Evolutionary conservation across 1,284 basidiomycete species (phyloP), one percentile per base, ranked within the genome.

Genomic region (Irpex lacteus): DNA sequence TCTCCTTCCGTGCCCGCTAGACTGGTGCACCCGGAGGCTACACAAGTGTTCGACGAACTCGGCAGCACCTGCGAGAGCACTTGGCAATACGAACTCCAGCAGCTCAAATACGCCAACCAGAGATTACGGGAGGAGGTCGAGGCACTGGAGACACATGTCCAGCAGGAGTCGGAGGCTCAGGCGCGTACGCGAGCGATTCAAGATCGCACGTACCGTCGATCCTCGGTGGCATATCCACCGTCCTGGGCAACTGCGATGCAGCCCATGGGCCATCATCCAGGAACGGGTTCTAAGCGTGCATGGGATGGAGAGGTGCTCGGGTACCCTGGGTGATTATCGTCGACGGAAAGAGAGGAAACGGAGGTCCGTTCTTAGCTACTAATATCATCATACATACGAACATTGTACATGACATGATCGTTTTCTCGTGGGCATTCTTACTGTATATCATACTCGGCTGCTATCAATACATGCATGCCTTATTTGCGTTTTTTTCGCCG

Each of bases 61-160:
- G 87, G 90, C 55, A 81, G 83, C 0, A 74, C 77, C 6, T 78
- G 89, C 9, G 86, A 82, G 19, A 89, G 89, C 47, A 93, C 90
- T 67, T 97, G 95, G 95, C 94, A 96, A 76, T 96, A 95, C 72
- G 94, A 96, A 77, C 80, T 97, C 44, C 91, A 95, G 76, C 92
- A 95, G 77, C 81, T 96, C 69, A 84, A 88, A 73, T 87, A 88
- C 70, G 81, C 84, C 61, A 96, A 97, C 72, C 81, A 87, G 73
- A 78, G 88, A 67, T 70, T 96, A 61, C 77, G 78, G 62, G 90
- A 92, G 65, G 92, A 95, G 76, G 79, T 95, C 38, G 77, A 76
- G 19, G 78, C 73, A 36, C 74, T 90, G 53, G 88, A 89, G 76
- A 73, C 59, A 5, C 65, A 66, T 7, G 26, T 66, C n/a, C 62